phyloP scores from a whole-genome alignment of 129 eudicot genomes.

The Ambrosia trifida region DNA sequence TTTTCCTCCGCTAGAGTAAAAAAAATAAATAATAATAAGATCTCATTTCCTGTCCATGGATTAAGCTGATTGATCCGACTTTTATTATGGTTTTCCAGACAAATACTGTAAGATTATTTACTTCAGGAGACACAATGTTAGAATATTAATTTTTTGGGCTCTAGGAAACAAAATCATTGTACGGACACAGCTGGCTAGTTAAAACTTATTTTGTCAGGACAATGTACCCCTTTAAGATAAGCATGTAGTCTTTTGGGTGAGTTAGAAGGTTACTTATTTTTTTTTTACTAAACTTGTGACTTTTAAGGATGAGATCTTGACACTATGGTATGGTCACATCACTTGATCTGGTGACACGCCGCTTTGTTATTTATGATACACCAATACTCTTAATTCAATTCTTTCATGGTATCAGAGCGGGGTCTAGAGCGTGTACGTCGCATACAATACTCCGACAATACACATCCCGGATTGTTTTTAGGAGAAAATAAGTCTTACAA shows the following conservation, averaged over 20 bases:
- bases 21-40: too few relatives aligned
- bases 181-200: slow-evolving; percentile 46
- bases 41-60: too few relatives aligned
- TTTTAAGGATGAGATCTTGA: slow-evolving; percentile 15
- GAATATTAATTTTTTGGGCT: not conserved
- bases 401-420: not conserved
- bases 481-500: too few relatives aligned
- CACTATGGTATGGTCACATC: slow-evolving; percentile 9
- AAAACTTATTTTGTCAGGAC: slow-evolving; percentile 41
- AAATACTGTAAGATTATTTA: not conserved
- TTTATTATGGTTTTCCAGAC: not conserved
- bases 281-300: not conserved
- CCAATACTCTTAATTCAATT: slow-evolving; percentile 15
- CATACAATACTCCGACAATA: too few relatives aligned
- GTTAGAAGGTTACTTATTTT: slow-evolving; percentile 5
- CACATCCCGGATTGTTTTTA: too few relatives aligned
- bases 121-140: slow-evolving; percentile 3
- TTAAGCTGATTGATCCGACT: not conserved
- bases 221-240: slow-evolving; percentile 31
- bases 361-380: slow-evolving; percentile 24
- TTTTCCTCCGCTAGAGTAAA: too few relatives aligned
- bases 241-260: slow-evolving; percentile 14
- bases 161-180: slow-evolving; percentile 37
- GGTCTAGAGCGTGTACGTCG: too few relatives aligned
- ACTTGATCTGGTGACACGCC: slow-evolving; percentile 16